Percentiles rank a stretch among this genome's conserved stretches.
phyloP scores from a whole-genome alignment of 495 filamentous ascomycete genomes.

The Tuber aestivum region DNA sequence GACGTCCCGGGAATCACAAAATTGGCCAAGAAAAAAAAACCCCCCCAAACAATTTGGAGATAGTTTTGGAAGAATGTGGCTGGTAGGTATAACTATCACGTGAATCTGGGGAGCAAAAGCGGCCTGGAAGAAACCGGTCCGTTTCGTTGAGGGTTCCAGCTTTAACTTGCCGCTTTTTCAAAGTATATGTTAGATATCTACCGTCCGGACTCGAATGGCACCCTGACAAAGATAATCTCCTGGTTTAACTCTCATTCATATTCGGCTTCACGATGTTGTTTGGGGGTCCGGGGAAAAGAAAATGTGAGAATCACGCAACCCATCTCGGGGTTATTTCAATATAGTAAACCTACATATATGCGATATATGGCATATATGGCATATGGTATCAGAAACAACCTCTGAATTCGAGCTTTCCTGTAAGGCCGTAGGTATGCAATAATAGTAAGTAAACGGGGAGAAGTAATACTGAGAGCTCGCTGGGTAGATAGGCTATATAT shows the following conservation, averaged over 20 bases:
- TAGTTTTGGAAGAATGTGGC: not conserved
- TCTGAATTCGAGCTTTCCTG: not conserved
- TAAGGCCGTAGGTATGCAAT: not conserved
- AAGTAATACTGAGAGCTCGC: not conserved
- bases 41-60: not conserved
- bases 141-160: not conserved
- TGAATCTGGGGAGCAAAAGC: not conserved
- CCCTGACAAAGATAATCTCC: not conserved
- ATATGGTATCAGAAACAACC: not conserved
- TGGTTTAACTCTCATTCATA: not conserved
- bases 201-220: not conserved
- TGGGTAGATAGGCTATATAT: not conserved
- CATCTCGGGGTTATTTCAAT: not conserved
- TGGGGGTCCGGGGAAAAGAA: not conserved
- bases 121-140: not conserved
- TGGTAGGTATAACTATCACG: not conserved
- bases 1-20: not conserved
- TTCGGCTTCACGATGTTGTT: not conserved
- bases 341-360: not conserved
- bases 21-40: not conserved
- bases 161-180: not conserved
- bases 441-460: not conserved
- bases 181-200: not conserved
- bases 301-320: not conserved
- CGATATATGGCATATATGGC: not conserved